Evolutionary conservation across 2,329 filamentous ascomycete genomes (phyloP).

Genomic region (Atkinsonella texensis): DNA sequence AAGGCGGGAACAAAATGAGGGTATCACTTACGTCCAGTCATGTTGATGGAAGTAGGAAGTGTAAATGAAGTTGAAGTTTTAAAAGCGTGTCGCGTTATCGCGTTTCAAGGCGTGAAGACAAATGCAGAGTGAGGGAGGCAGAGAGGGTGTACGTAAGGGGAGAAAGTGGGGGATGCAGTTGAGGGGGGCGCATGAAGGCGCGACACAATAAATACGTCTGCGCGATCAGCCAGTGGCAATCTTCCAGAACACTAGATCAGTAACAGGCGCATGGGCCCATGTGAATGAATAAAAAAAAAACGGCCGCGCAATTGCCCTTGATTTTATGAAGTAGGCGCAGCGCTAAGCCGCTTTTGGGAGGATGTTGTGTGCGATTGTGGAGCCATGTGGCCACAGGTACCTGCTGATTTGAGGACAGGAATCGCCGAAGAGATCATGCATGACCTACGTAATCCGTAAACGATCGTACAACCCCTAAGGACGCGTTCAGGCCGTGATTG

Average conservation of each 20-base stretch:
- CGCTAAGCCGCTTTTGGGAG: slow-evolving; percentile 4
- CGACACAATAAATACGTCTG: slow-evolving; percentile 24
- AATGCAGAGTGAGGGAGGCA: slow-evolving; percentile 9
- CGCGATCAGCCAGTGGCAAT: slow-evolving; percentile 21
- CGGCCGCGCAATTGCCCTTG: neutral
- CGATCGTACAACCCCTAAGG: too few relatives aligned
- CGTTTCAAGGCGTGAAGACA: slow-evolving; percentile 10
- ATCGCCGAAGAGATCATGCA: too few relatives aligned
- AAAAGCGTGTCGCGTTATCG: slow-evolving; percentile 9
- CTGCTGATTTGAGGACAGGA: neutral
- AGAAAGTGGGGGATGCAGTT: slow-evolving; percentile 17
- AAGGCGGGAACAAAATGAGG: slow-evolving; percentile 7
- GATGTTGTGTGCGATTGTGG: neutral
- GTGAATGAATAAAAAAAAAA: neutral
- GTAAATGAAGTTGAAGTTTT: neutral
- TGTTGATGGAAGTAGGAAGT: slow-evolving; percentile 34
- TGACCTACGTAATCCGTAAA: neutral
- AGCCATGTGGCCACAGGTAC: neutral
- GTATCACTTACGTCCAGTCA: slow-evolving; percentile 59
- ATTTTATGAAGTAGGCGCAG: neutral
- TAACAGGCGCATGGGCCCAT: slow-evolving; percentile 2
- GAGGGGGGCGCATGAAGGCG: slow-evolving; percentile 16
- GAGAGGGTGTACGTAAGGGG: slow-evolving; percentile 5
- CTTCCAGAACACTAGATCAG: slow-evolving; percentile 9
- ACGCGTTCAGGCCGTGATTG: too few relatives aligned